Evolutionary conservation across 2,329 filamentous ascomycete genomes (phyloP).

Genomic region (Penicillium sp.): DNA sequence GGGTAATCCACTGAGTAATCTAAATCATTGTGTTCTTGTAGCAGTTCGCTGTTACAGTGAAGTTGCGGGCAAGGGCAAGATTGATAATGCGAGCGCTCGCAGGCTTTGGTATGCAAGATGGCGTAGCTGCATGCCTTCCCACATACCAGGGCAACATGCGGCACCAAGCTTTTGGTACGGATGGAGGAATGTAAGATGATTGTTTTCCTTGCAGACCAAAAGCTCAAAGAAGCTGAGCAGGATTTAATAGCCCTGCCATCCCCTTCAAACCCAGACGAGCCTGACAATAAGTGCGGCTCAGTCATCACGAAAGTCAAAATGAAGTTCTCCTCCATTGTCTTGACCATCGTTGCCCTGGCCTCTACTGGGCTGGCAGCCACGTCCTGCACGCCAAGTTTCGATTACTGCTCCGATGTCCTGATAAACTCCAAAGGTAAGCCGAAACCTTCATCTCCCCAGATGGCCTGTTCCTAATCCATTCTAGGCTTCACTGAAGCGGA

Average conservation of each 20-base stretch:
- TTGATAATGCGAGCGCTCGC: not conserved
- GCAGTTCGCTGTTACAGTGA: not conserved
- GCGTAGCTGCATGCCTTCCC: constrained; percentile 15
- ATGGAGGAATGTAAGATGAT: constrained; percentile 10
- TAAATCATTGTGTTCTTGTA: not conserved
- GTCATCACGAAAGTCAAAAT: constrained; percentile 15
- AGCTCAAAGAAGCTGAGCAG: not conserved
- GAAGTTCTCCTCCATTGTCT: constrained; percentile 26
- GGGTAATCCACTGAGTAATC: not conserved
- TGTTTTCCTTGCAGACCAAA: not conserved
- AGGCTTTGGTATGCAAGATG: constrained; percentile 12
- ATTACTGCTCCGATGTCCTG: constrained; percentile 35
- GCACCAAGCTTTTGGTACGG: constrained; percentile 12
- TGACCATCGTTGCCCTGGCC: constrained; percentile 21
- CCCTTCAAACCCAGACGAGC: not conserved
- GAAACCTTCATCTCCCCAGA: no score
- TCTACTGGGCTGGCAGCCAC: constrained; percentile 29
- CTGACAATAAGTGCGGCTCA: not conserved
- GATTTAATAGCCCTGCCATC: not conserved
- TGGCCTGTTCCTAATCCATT: not conserved
- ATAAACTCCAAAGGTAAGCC: constrained; percentile 31
- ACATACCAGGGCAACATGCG: constrained; percentile 14
- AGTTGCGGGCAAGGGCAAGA: not conserved
- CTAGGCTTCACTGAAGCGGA: constrained; percentile 33
- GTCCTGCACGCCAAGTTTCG: constrained; percentile 38